Conservation (phyloP, 345 rosid species). For the Eucalyptus virginea region DNA sequence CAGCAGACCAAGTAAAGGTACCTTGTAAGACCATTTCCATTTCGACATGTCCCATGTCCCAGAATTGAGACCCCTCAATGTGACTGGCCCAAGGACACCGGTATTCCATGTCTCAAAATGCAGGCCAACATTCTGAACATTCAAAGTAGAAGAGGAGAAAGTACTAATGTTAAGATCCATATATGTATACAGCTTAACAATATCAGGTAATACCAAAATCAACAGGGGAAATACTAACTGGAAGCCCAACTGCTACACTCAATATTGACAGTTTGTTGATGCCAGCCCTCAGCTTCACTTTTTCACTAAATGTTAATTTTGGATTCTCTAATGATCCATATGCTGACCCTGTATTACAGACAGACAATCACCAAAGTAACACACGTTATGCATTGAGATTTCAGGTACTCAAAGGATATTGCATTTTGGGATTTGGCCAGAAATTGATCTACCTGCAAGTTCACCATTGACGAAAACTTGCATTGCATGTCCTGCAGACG, state of each 20-base stretch:
- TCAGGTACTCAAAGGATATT: neutral
- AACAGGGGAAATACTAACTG: slow-evolving; percentile 25
- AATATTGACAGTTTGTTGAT: slow-evolving; percentile 67
- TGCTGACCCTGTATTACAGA: slow-evolving; percentile 36
- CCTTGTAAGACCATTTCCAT: slow-evolving; percentile 95
- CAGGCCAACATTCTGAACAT: slow-evolving; percentile 62
- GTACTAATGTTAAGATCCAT: neutral
- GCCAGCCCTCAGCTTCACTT: slow-evolving; percentile 68
- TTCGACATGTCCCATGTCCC: slow-evolving; percentile 75
- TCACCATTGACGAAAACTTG: slow-evolving; percentile 70
- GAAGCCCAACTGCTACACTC: slow-evolving; percentile 77
- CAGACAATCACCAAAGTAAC: neutral
- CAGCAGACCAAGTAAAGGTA: slow-evolving; percentile 7
- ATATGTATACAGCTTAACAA: neutral
- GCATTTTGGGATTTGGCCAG: neutral
- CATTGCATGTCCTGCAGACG: slow-evolving; percentile 76
- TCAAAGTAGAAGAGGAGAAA: neutral
- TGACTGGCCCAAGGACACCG: slow-evolving; percentile 83
- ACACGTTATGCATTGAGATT: neutral
- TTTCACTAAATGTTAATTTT: slow-evolving; percentile 43
- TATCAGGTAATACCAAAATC: neutral
- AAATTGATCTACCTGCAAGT: slow-evolving; percentile 12
- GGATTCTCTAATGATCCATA: slow-evolving; percentile 54
- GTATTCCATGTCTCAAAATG: slow-evolving; percentile 75
- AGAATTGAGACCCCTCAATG: slow-evolving; percentile 53